Percentiles rank a stretch among this genome's conserved stretches.
Evolutionary conservation across 768 basidiomycete species (phyloP).

Genomic region (Boletus insuetus): DNA sequence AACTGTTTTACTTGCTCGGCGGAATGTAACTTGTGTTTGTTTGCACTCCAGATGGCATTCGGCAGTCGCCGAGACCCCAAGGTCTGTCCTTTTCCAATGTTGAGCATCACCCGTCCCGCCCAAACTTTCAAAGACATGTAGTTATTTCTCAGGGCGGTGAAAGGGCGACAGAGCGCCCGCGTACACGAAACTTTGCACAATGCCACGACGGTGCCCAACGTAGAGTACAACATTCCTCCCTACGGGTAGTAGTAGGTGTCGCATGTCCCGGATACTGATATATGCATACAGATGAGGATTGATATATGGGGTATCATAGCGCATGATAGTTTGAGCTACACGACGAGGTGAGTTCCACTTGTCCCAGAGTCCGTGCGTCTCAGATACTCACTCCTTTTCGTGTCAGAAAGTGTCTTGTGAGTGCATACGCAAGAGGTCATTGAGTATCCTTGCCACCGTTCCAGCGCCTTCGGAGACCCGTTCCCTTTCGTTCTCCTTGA

Average conservation of each 20-base stretch:
- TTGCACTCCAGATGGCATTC: no score
- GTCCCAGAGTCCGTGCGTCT: background rate
- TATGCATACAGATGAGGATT: conserved; percentile 31
- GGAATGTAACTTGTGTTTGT: no score
- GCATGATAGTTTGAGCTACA: conserved; percentile 20
- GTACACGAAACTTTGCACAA: background rate
- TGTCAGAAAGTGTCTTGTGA: conserved; percentile 36
- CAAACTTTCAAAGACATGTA: background rate
- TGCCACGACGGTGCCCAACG: background rate
- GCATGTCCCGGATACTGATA: conserved; percentile 18
- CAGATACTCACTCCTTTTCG: conserved; percentile 27
- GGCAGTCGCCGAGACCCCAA: no score
- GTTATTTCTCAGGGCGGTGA: conserved; percentile 1
- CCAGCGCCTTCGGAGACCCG: conserved; percentile 73
- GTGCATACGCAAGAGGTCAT: conserved; percentile 62
- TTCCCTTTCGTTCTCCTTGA: conserved; percentile 60
- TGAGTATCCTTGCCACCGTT: conserved; percentile 65
- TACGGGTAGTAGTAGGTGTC: conserved; percentile 3
- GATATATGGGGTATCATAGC: conserved; percentile 31
- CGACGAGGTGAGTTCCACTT: conserved; percentile 10
- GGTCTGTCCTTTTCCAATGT: no score
- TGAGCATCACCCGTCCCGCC: no score
- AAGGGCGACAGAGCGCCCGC: background rate
- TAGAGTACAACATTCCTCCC: conserved; percentile 20
- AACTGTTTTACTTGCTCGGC: no score